These are phyloP conservation scores for Bacidia rubella DNA, from an alignment of 495 filamentous ascomycete genomes.

Conservation along the genomic window DNA sequence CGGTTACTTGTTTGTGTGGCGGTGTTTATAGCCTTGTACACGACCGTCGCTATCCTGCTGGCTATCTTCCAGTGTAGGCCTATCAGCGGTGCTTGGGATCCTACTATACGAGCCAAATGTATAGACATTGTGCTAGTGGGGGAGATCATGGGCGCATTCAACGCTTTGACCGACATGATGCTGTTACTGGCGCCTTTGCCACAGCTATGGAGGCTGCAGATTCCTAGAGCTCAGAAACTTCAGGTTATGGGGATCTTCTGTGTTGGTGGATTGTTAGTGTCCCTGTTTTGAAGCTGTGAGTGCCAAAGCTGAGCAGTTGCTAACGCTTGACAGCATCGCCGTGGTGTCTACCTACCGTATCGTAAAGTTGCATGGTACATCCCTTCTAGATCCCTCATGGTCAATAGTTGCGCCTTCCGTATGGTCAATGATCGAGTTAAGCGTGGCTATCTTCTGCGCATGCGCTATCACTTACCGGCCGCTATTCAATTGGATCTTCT, in stretches of 20 bases:
- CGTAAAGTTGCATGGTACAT: no score
- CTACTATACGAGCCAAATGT: background rate
- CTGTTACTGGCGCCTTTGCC: slow-evolving; percentile 1
- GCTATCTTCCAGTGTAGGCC: slow-evolving; percentile 5
- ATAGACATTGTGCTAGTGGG: background rate
- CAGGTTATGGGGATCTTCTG: slow-evolving; percentile 5
- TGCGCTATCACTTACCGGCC: no score
- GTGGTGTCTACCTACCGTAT: no score
- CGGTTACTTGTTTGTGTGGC: background rate
- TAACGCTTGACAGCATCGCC: no score
- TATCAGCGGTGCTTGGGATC: background rate
- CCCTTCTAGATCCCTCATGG: no score
- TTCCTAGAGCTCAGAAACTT: background rate
- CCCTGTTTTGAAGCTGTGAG: no score
- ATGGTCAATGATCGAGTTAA: no score
- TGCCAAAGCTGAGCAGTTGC: no score
- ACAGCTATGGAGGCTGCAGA: slow-evolving; percentile 3
- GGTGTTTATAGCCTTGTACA: background rate
- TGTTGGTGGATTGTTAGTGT: no score
- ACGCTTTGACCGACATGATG: slow-evolving; percentile 1
- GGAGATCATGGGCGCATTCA: background rate
- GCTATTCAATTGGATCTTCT: no score
- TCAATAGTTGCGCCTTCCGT: no score
- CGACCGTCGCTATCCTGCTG: background rate
- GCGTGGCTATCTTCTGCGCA: no score